phyloP scores from a whole-genome alignment of 164 flowering plant species.

The Nymphaea thermarum region DNA sequence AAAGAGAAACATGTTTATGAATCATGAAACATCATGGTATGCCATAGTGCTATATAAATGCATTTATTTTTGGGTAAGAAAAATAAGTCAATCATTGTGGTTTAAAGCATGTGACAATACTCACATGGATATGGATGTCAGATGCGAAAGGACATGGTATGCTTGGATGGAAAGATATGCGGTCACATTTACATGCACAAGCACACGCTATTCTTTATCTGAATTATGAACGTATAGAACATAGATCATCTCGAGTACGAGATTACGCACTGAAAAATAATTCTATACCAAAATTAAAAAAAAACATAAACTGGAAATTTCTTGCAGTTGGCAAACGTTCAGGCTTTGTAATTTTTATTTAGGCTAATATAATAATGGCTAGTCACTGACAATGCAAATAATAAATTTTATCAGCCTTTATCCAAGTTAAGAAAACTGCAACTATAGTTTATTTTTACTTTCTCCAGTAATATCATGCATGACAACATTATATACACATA shows the following conservation, averaged over 20 bases:
- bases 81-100: not conserved
- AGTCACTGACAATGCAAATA: too few relatives aligned
- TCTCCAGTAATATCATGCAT: too few relatives aligned
- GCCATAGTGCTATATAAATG: not conserved
- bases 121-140: too few relatives aligned
- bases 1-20: not conserved
- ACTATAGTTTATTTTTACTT: too few relatives aligned
- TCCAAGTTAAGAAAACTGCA: too few relatives aligned
- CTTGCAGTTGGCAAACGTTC: not conserved
- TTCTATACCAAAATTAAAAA: too few relatives aligned
- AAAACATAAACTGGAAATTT: not conserved
- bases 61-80: too few relatives aligned
- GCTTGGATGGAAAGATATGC: not conserved
- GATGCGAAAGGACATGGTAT: too few relatives aligned
- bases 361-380: too few relatives aligned
- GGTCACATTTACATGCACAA: not conserved
- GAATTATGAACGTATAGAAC: not conserved
- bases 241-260: not conserved
- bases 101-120: not conserved
- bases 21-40: not conserved
- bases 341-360: not conserved
- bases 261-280: not conserved
- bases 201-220: not conserved
- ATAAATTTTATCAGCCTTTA: too few relatives aligned
- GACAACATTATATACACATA: too few relatives aligned